Evolutionary conservation across 208 protist species (phyloP), one percentile per base, ranked within the genome.

Genomic region (Leishmania martiniquensis): DNA sequence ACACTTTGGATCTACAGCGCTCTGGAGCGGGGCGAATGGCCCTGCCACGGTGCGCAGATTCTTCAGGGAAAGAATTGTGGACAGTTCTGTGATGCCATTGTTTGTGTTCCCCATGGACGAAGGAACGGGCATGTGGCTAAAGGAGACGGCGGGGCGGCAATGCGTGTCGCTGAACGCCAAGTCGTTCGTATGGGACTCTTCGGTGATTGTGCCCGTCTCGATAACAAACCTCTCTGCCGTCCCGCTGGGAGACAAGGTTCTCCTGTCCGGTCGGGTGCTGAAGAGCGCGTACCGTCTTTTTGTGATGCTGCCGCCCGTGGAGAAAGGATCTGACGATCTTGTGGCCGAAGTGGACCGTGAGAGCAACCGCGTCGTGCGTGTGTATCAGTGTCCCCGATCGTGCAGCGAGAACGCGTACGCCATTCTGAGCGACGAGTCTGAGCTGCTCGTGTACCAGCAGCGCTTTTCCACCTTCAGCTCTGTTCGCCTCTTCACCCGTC

Each of bases 51-150:
- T 86, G 42, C 80, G 76, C 39, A 76, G 47, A 13, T 82, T 80
- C 62, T 82, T 78, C 62, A 49, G 76, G 49, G 80, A 84, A 39
- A 69, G 80, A 51, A 44, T 73, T 1, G 80, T 84, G 10, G 80
- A 89, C 44, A 54, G 72, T 45, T 66, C 72, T 32, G 80, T 83
- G 29, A 77, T 77, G n/a, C 75, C 87, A 17, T 62, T 97, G 13
- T 78, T 98, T 47, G 57, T 90, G 68, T 72, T 96, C 9, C 94
- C 94, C 4, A 81, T 98, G 67, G 94, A 98, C 85, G 94, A 98
- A 75, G 93, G 94, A 10, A 89, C 86, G 54, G 94, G 94, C 1
- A 67, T 88, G 49, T 97, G 91, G 91, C 44, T 96, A 49, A 98
- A 98, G 84, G 93, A 98, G 67, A 82, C 88, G 51, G 89, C 85